Percentiles rank a stretch among this genome's conserved stretches.
Evolutionary conservation across 192 early-diverging fungal genomes (phyloP).

Genomic region (Backusella australiensis): DNA sequence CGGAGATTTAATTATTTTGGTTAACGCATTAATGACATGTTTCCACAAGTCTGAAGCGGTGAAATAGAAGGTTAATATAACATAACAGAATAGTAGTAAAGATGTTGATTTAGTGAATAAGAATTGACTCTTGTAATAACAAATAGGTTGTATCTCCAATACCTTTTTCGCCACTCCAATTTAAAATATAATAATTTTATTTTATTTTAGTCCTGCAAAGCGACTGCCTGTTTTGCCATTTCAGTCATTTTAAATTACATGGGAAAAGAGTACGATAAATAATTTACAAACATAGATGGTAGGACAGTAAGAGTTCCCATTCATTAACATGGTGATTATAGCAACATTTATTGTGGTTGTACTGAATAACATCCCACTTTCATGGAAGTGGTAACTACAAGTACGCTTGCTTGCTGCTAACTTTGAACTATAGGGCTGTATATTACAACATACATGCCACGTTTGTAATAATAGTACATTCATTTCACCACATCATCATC

Average conservation of each 20-base stretch:
- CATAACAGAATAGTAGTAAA: too few species aligned
- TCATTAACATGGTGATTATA: background rate
- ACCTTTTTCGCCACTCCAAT: background rate
- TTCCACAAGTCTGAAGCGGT: too few species aligned
- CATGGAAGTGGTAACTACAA: too few species aligned
- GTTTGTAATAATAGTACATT: background rate
- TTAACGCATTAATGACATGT: background rate
- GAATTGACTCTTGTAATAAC: background rate
- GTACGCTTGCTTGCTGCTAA: too few species aligned
- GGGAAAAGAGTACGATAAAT: background rate
- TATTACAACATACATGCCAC: too few species aligned
- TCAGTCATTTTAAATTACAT: background rate
- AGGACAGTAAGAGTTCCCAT: background rate
- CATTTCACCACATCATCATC: too few species aligned
- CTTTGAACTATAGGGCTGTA: too few species aligned
- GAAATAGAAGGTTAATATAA: background rate
- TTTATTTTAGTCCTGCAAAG: background rate
- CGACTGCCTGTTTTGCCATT: background rate
- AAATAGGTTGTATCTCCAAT: background rate
- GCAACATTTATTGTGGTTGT: background rate
- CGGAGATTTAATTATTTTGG: background rate
- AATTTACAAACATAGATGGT: too few species aligned
- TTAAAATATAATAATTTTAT: background rate
- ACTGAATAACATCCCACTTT: background rate
- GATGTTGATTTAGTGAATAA: too few species aligned